Evolutionary conservation across 192 early-diverging fungal genomes (phyloP), one percentile per base, ranked within the genome.

Genomic region (Haplosporangium gracile): DNA sequence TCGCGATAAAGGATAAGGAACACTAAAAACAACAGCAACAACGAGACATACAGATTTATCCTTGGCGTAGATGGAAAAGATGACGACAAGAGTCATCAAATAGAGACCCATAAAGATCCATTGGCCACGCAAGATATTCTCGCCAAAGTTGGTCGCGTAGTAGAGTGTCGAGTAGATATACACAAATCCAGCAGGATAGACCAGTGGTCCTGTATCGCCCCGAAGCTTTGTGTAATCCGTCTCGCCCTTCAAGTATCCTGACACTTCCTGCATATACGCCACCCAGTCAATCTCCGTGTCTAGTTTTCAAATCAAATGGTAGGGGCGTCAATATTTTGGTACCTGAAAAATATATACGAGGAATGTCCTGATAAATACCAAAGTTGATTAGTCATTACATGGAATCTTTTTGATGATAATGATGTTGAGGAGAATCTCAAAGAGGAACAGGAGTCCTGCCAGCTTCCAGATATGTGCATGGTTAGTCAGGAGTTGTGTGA

Each of bases 271-370:
- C 97, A 99, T 98, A 78, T 99, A 99, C 16, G 98, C 94, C 24
- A 83, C 90, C 97, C 97, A 99, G 90, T 99, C 98, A 78, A 99
- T 99, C 85, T 99, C 97, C 4, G 98, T 98, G 85, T 99, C 92
- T 93, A 77, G 36, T 36, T 36, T 26, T 4, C n/a, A 29, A 18
- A 36, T 36, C 36, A 68, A 80, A 49, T 70, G 26, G 39, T 36
- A 45, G 6, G 65, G 72, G 45, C 26, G 51, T 18, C 3, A 20
- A 1, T 5, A 43, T 20, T 5, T 68, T 7, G 36, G 36, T 45
- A 13, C 43, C 9, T 45, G 43, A 45, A 45, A 45, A 36, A 36
- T 36, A 1, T 36, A 36, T 36, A 36, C 36, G 36, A 36, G 36
- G 36, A 36, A 36, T 36, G 36, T 36, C 2, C 36, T 36, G 36